A percentile compares a stretch with the other conserved stretches of the same genome.
Evolutionary conservation across 2,329 filamentous ascomycete genomes (phyloP).

Genomic region (Shiraia sp.): DNA sequence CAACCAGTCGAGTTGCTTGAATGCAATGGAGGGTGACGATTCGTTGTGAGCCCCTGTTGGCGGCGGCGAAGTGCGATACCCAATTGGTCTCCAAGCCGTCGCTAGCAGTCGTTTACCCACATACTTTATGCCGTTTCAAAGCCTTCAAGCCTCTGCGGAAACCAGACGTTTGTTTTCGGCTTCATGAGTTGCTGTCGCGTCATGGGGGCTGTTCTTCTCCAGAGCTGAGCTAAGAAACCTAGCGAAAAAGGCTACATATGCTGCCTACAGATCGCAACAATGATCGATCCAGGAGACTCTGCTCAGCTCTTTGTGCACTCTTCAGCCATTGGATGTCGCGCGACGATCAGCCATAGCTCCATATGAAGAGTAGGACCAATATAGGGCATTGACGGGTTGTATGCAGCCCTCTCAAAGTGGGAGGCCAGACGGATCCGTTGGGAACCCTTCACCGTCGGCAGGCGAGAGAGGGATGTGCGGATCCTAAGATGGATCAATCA

Average conservation of each 20-base stretch:
- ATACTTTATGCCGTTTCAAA: conserved; percentile 30
- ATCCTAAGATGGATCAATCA: conserved; percentile 33
- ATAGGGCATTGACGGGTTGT: conserved; percentile 17
- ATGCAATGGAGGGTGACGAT: conserved; percentile 35
- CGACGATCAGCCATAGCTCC: conserved; percentile 20
- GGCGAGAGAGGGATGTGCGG: conserved; percentile 10
- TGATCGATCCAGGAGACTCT: conserved; percentile 13
- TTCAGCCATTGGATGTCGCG: conserved; percentile 15
- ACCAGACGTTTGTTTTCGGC: conserved; percentile 15
- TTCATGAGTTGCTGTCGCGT: conserved; percentile 14
- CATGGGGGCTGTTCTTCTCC: conserved; percentile 19
- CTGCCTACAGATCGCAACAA: conserved; percentile 10
- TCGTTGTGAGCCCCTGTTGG: conserved; percentile 39
- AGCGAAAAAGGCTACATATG: conserved; percentile 21
- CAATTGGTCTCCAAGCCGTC: conserved; percentile 31
- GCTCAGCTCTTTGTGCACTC: conserved; percentile 20
- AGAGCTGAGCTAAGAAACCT: conserved; percentile 31
- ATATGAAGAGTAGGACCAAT: conserved; percentile 19
- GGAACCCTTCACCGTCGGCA: conserved; percentile 22
- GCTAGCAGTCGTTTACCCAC: conserved; percentile 30
- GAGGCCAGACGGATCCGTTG: conserved; percentile 18
- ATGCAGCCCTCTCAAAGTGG: conserved; percentile 34
- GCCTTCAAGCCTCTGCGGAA: conserved; percentile 20
- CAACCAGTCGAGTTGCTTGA: conserved; percentile 36
- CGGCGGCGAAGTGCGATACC: conserved; percentile 26